These are phyloP conservation scores for Phaeosphaeriaceae sp. DNA, from an alignment of 2,329 filamentous ascomycete genomes.

Conservation along the genomic window DNA sequence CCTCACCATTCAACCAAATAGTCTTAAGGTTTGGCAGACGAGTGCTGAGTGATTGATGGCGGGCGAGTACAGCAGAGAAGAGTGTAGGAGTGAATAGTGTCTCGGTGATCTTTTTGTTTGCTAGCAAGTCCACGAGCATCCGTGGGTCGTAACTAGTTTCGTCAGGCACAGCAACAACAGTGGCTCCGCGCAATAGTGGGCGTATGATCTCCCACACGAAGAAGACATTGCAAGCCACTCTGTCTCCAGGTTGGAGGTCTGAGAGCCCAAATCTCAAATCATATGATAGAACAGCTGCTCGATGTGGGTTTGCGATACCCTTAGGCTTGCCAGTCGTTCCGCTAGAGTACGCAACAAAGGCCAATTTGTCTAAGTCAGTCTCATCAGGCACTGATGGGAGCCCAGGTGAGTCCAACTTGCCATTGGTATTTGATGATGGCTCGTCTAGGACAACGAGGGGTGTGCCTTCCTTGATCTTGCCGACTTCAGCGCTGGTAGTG, in stretches of 20 bases:
- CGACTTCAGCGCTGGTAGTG: conserved; percentile 68
- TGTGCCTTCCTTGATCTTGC: conserved; percentile 67
- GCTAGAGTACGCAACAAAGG: conserved; percentile 82
- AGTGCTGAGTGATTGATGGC: conserved; percentile 69
- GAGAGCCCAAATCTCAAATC: conserved; percentile 73
- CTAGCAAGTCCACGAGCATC: conserved; percentile 73
- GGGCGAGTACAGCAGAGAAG: conserved; percentile 73
- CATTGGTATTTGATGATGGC: conserved; percentile 25
- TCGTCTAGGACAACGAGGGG: conserved; percentile 71
- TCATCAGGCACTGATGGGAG: conserved; percentile 63
- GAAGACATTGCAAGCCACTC: conserved; percentile 87
- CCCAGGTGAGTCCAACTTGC: conserved; percentile 51
- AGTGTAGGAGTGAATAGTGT: conserved; percentile 85
- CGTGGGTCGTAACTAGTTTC: conserved; percentile 78
- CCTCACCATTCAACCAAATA: conserved; percentile 82
- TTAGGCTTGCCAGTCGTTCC: conserved; percentile 82
- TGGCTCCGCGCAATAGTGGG: conserved; percentile 76
- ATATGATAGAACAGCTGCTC: conserved; percentile 76
- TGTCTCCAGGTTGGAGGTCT: conserved; percentile 73
- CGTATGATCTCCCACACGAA: conserved; percentile 86
- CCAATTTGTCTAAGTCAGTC: conserved; percentile 73
- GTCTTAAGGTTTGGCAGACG: conserved; percentile 71
- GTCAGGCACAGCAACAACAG: conserved; percentile 76
- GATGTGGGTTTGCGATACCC: conserved; percentile 80
- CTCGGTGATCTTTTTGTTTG: conserved; percentile 72